Evolutionary conservation across 352 stramenopile species (phyloP), one percentile per base, ranked within the genome.

Genomic region (Hyaloperonospora brassicae): DNA sequence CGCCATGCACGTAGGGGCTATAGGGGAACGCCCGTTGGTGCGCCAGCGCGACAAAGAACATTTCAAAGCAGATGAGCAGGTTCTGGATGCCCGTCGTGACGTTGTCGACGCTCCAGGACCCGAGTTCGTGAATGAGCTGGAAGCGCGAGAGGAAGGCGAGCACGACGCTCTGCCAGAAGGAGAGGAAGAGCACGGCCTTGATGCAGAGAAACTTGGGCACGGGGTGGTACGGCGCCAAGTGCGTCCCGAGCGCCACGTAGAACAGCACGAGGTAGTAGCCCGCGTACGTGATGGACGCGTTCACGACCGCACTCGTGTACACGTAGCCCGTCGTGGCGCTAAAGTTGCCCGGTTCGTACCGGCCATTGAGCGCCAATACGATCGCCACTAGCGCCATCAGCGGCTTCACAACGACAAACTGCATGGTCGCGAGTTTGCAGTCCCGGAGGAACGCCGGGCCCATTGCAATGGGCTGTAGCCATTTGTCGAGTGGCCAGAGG

Each of bases 41-140:
- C 7, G 94, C 95, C 50, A 98, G 79, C 2, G 87, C 84, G 34
- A 98, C 97, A 36, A 98, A 83, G 46, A 97, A 92, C 97, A 99
- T 99, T 74, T 99, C 96, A 44, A 98, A 87, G 74, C 97, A 99
- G 69, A 99, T 98, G 24, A 99, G 84, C 56, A 99, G 87, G 64
- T 98, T 98, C 66, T 99, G 95, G 49, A 98, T 88, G 49, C 91
- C 95, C 47, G 95, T 98, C 6, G 91, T 95, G 52, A 98, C 92
- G 66, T 98, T 95, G 65, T 98, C 92, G 1, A 93, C 83, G 31
- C 84, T 97, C 90, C 90, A 98, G 0, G 77, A 87, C 17, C 88
- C 87, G n/a, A 97, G 72, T 35, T 95, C 72, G 52, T 95, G 87
- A 39, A 97, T 91, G 47, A 96, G 86, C 50, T 92, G 65, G 56